Evolutionary conservation across 257 asterid genomes (phyloP).

Genomic region (Salvia miltiorrhiza): DNA sequence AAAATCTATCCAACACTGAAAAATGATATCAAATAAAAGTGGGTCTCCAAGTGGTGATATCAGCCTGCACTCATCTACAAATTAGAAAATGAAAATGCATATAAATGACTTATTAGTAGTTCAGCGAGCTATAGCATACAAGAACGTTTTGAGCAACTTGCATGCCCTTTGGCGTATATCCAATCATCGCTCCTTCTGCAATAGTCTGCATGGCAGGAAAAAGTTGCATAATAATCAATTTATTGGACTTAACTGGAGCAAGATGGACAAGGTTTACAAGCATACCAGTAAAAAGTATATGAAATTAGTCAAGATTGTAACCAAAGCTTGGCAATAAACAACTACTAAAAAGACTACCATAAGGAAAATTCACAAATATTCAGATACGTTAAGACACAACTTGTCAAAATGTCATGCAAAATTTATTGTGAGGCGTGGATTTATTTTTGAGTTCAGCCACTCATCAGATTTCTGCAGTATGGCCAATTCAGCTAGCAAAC

Average conservation of each 20-base stretch:
- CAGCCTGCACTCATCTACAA: background rate
- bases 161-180: constrained; percentile 86
- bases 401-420: background rate
- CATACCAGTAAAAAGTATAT: background rate
- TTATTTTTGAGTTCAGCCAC: background rate
- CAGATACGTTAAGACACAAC: background rate
- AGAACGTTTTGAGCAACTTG: constrained; percentile 78
- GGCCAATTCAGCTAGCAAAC: background rate
- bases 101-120: background rate
- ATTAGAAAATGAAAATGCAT: background rate
- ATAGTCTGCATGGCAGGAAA: constrained; percentile 56
- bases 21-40: background rate
- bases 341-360: background rate
- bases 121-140: constrained; percentile 40
- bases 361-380: background rate
- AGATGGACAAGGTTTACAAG: background rate
- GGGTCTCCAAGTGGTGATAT: background rate
- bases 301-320: background rate
- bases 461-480: background rate
- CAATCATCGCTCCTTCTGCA: constrained; percentile 83
- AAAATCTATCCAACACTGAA: background rate
- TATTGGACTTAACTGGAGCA: background rate
- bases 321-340: background rate
- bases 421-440: background rate
- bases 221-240: constrained; percentile 8